Percentiles rank a stretch among this genome's conserved stretches.
Evolutionary conservation across 192 early-diverging fungal species (phyloP).

Genomic region (Podila clonocystis): DNA sequence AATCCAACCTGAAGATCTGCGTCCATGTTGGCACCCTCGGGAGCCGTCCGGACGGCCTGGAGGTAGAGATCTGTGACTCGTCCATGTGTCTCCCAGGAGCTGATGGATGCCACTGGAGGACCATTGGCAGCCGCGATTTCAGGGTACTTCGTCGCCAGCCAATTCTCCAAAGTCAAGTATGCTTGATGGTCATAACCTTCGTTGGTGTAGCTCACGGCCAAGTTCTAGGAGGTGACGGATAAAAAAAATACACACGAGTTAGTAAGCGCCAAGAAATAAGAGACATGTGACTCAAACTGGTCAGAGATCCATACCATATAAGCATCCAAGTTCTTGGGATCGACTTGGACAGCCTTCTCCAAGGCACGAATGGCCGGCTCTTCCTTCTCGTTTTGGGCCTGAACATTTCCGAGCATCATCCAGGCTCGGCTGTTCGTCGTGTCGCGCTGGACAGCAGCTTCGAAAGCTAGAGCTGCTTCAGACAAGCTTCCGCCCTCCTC

Average conservation of each 20-base stretch:
- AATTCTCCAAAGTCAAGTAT: slow-evolving; percentile 89
- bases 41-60: slow-evolving; percentile 74
- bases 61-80: slow-evolving; percentile 85
- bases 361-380: slow-evolving; percentile 92
- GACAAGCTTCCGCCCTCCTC: slow-evolving; percentile 73
- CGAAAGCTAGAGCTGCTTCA: slow-evolving; percentile 92
- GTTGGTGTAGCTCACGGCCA: slow-evolving; percentile 97
- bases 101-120: slow-evolving; percentile 48
- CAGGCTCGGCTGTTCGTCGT: slow-evolving; percentile 84
- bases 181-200: slow-evolving; percentile 92
- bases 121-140: slow-evolving; percentile 52
- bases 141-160: slow-evolving; percentile 85
- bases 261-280: not conserved
- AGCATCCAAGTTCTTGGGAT: slow-evolving; percentile 73
- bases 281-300: not conserved
- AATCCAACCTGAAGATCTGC: slow-evolving; percentile 94
- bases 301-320: slow-evolving; percentile 60
- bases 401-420: slow-evolving; percentile 90
- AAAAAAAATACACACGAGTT: not conserved
- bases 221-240: slow-evolving; percentile 49
- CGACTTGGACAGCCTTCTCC: slow-evolving; percentile 81
- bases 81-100: slow-evolving; percentile 63
- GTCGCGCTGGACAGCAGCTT: slow-evolving; percentile 86
- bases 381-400: slow-evolving; percentile 99
- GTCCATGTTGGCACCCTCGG: slow-evolving; percentile 72